Percentiles rank a stretch among this genome's conserved stretches.
Evolutionary conservation across 331 rosid species (phyloP).

Genomic region (Rhamnella rubrinervis): DNA sequence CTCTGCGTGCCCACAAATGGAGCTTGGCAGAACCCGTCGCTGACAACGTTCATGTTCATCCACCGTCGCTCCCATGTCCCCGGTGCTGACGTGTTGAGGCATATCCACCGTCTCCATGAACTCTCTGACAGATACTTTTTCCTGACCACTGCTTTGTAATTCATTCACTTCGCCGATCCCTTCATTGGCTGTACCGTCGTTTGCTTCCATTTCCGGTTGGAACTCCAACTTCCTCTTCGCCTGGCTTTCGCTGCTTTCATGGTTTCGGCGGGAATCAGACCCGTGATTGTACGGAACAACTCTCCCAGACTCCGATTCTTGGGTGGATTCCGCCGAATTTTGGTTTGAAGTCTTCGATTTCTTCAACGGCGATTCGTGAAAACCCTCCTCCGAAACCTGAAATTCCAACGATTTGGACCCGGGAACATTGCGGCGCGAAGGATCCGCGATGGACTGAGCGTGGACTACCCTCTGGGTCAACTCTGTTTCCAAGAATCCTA

Average conservation of each 20-base stretch:
- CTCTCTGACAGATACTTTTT: neutral
- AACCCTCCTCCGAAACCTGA: slow-evolving; percentile 5
- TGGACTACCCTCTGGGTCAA: neutral
- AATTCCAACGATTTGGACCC: neutral
- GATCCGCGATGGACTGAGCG: neutral
- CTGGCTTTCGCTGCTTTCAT: slow-evolving; percentile 5
- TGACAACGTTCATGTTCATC: neutral
- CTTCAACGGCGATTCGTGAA: slow-evolving; percentile 22
- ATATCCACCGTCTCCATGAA: neutral
- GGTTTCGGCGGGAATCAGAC: neutral
- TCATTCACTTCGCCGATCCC: neutral
- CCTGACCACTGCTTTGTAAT: neutral
- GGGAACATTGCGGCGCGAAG: too few species aligned
- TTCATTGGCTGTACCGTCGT: neutral
- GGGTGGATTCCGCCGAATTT: neutral
- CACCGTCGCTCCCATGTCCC: neutral
- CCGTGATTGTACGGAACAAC: neutral
- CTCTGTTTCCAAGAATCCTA: slow-evolving; percentile 31
- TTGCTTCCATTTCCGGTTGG: slow-evolving; percentile 1
- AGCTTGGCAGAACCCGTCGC: slow-evolving; percentile 26
- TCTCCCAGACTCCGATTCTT: slow-evolving; percentile 1
- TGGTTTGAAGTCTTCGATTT: slow-evolving; percentile 27
- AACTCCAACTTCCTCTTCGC: slow-evolving; percentile 7
- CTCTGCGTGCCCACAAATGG: neutral
- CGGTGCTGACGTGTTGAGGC: neutral